Base-by-base conservation (phyloP, 2,329 filamentous ascomycete genomes). In the Colletotrichum orchidophilum region DNA sequence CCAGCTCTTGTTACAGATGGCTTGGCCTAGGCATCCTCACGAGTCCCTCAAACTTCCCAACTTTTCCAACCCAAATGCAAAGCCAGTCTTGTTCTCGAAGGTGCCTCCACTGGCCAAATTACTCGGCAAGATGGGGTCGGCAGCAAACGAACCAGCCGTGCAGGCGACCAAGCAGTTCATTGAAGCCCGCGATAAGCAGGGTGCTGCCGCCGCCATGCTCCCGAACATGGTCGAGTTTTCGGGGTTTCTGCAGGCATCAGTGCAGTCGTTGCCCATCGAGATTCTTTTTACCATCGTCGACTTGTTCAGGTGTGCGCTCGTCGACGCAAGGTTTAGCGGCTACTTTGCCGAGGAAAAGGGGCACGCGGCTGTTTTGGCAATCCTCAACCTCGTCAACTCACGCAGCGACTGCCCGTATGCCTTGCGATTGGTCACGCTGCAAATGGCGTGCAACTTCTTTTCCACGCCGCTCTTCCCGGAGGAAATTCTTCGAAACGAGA, bases 401-500 rank as follows among this genome's bases (percentile, higher is more conserved):
- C 84, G 88, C 35, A 78, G 83, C 9, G 80, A 83, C 1, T 93
- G 91, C 50, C 94, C 94, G 0, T 98, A 98, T 78, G 91, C 93
- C 5, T 87, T 97, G 1, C 92, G 94, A 15, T 89, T 98, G 2
- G 94, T 97, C 18, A 92, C 94, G 0, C 82, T 97, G 26, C 95
- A 98, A 75, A 87, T 96, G 77, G 87, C 90, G 1, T 97, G 94
- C 82, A 98, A 97, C 77, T 85, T 97, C 52, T 97, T 97, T 82
- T 91, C 90, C 0, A 92, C 92, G 1, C 87, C 90, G 0, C 84
- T 97, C 0, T 97, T 92, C 76, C 85, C 90, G 0, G 86, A 90
- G 2, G 87, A 91, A 72, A 84, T 95, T 9, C 83, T 93, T 7
- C 80, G 82, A 2, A 82, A 87, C 53, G 80, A 81, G 1, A 63